A percentile compares a stretch with the other conserved stretches of the same genome.
These are phyloP conservation scores for Podospora australis DNA, from an alignment of 495 filamentous ascomycete genomes.

Conservation along the genomic window DNA sequence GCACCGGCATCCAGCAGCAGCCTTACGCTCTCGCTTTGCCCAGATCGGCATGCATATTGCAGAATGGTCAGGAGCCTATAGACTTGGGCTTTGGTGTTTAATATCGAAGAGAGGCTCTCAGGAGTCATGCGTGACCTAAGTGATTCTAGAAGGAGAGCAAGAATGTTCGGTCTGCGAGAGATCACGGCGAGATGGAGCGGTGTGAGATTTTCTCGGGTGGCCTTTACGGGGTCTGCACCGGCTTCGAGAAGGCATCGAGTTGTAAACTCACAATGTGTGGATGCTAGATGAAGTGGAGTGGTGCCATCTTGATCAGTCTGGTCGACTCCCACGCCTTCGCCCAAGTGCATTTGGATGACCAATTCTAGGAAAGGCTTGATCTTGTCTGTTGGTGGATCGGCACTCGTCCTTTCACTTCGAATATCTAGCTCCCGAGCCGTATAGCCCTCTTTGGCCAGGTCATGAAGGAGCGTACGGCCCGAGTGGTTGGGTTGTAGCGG, in stretches of 20 bases:
- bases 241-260: slow-evolving; percentile 25
- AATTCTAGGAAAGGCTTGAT: neutral
- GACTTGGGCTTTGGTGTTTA: too few relatives aligned
- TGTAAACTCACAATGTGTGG: slow-evolving; percentile 22
- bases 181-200: slow-evolving; percentile 37
- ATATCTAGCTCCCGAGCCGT: too few relatives aligned
- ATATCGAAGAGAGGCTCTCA: too few relatives aligned
- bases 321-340: slow-evolving; percentile 8
- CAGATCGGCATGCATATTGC: slow-evolving; percentile 33
- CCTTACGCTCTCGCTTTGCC: slow-evolving; percentile 26
- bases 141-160: slow-evolving; percentile 31
- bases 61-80: too few relatives aligned
- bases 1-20: slow-evolving; percentile 32
- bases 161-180: slow-evolving; percentile 29
- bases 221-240: slow-evolving; percentile 23
- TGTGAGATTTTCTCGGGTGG: slow-evolving; percentile 28
- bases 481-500: slow-evolving; percentile 7
- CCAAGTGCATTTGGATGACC: neutral
- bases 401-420: too few relatives aligned
- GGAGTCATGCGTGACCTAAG: slow-evolving; percentile 17
- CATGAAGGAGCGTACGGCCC: slow-evolving; percentile 8
- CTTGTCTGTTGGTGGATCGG: too few relatives aligned
- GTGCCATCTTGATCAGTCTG: slow-evolving; percentile 4
- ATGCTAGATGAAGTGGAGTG: slow-evolving; percentile 29
- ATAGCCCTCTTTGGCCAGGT: neutral